A percentile compares a stretch with the other conserved stretches of the same genome.
phyloP scores from a whole-genome alignment of 2,329 filamentous ascomycete species.

The Neophaeococcomyces mojaviensis region DNA sequence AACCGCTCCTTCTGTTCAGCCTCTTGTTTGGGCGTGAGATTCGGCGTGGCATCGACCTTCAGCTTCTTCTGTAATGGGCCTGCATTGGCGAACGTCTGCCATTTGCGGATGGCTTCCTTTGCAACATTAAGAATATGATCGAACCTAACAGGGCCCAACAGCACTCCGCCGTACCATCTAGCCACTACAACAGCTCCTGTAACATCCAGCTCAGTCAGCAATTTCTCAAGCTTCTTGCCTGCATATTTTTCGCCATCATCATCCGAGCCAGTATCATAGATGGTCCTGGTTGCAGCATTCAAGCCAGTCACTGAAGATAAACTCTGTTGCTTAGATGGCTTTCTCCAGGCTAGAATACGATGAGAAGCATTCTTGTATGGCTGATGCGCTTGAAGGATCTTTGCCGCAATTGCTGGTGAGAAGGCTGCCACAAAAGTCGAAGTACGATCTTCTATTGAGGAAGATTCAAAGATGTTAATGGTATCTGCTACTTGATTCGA shows the following conservation, averaged over 20 bases:
- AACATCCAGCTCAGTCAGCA: conserved; percentile 39
- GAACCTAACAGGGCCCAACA: conserved; percentile 47
- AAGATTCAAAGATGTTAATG: conserved; percentile 36
- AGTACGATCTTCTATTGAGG: conserved; percentile 42
- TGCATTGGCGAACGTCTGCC: conserved; percentile 29
- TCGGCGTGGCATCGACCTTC: not conserved
- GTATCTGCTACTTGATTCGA: not conserved
- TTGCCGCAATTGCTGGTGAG: conserved; percentile 32
- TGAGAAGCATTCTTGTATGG: conserved; percentile 42
- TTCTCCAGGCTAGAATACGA: conserved; percentile 46
- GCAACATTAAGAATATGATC: conserved; percentile 45
- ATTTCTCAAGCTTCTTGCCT: conserved; percentile 40
- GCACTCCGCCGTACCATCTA: conserved; percentile 48
- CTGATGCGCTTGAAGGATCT: conserved; percentile 36
- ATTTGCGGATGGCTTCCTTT: conserved; percentile 39
- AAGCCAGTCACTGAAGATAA: conserved; percentile 19
- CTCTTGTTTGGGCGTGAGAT: conserved; percentile 17
- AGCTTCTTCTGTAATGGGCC: conserved; percentile 13
- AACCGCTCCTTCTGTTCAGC: conserved; percentile 30
- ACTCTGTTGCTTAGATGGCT: conserved; percentile 39
- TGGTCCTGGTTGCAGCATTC: conserved; percentile 24
- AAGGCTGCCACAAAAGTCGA: conserved; percentile 46
- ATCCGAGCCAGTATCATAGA: conserved; percentile 40
- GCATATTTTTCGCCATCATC: conserved; percentile 50
- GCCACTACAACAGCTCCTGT: conserved; percentile 45